Base-by-base conservation (phyloP, 2,329 filamentous ascomycete genomes). In the Grosmannia penicillata region DNA sequence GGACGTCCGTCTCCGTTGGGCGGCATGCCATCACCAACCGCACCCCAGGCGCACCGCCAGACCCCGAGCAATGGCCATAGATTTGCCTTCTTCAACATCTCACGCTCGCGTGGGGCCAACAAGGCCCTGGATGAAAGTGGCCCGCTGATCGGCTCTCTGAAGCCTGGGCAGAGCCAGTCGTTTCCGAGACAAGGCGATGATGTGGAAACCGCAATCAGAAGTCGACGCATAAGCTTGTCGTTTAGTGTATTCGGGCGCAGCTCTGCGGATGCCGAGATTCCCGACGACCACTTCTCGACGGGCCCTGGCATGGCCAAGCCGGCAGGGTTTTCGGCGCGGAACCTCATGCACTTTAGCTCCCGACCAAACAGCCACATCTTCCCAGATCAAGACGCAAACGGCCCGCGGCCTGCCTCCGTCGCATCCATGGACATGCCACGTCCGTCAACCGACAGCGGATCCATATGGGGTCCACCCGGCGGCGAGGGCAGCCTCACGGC, bases 401-500 rank as follows among this genome's bases (percentile, higher is more conserved):
- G 69, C 53, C 78, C 82, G 1, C 65, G 81, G 15, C 80, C 82
- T 11, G 64, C 72, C 1, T 82, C 78, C 3, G 78, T 80, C 42
- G 72, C 75, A 13, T 82, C 78, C 0, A 68, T 68, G 6, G 79
- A 83, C 42, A 64, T 87, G 37, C 80, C 82, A 2, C 70, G 83
- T 34, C 84, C 83, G 6, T 87, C 82, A 1, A 82, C 80, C 2
- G 84, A 91, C 44, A 83, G 78, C 45, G 72, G 76, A 34, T 81
- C 78, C 19, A 82, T 86, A 43, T 84, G 81, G 58, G 80, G 77
- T 54, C 67, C 69, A 1, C 63, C 63, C 0, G 59, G 57, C n/a
- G 60, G 64, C 13, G 54, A 56, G 13, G 56, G 57, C 4, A 59
- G 38, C 4, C 33, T 41, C 17, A 28, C 7, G 8, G 24, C 13